phyloP scores from a whole-genome alignment of 305 asterid genomes.

The Rubia tinctorum region DNA sequence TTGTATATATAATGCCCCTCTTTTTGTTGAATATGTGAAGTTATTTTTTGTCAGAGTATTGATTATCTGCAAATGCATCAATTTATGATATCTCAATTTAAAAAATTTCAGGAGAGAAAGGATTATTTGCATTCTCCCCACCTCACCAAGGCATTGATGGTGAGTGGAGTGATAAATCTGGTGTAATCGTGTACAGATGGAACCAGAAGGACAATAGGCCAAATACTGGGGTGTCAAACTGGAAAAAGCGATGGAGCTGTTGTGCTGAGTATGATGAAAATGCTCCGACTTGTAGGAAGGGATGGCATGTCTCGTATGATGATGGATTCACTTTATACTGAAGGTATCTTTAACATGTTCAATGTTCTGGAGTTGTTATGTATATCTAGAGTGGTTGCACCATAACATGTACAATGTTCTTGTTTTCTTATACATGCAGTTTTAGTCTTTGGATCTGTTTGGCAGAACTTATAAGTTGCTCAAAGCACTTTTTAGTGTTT shows the following conservation, averaged over 20 bases:
- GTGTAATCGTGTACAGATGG: constrained; percentile 67
- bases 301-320: constrained; percentile 33
- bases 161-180: constrained; percentile 56
- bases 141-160: constrained; percentile 69
- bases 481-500: too few species aligned
- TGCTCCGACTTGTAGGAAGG: constrained; percentile 46
- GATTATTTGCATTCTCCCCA: constrained; percentile 50
- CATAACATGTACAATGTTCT: neutral
- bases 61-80: neutral
- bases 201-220: constrained; percentile 55
- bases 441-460: too few species aligned
- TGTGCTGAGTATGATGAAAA: constrained; percentile 51
- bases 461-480: too few species aligned
- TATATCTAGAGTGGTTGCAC: neutral
- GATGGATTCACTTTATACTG: constrained; percentile 29
- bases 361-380: too few species aligned
- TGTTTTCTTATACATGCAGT: neutral
- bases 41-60: neutral
- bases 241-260: constrained; percentile 74
- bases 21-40: neutral
- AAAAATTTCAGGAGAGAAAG: constrained; percentile 49
- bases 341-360: neutral
- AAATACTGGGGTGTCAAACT: constrained; percentile 48
- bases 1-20: neutral
- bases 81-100: neutral